Evolutionary conservation across 2,329 filamentous ascomycete species (phyloP).

Genomic region (Aspergillus transmontanensis): DNA sequence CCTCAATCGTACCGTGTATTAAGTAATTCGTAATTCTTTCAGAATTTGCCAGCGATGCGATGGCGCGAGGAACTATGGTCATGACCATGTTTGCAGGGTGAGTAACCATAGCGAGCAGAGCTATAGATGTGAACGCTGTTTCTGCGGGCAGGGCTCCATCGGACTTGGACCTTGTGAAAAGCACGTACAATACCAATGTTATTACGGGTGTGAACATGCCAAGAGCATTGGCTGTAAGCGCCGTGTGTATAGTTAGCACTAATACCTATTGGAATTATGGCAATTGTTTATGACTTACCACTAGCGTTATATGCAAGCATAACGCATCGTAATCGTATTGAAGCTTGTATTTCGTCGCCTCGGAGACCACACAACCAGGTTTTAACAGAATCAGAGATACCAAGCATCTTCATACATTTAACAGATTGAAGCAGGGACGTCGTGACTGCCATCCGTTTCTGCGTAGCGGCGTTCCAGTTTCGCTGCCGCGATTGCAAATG

Average conservation of each 20-base stretch:
- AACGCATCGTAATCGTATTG: background rate
- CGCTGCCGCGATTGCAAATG: background rate
- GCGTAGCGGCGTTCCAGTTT: background rate
- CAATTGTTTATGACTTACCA: background rate
- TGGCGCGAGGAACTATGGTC: background rate
- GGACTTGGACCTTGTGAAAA: background rate
- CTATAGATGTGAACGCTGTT: slow-evolving; percentile 3
- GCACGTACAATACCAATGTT: background rate
- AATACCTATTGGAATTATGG: background rate
- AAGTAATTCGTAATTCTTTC: background rate
- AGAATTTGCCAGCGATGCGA: background rate
- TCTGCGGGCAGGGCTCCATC: background rate
- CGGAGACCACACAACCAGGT: too few relatives aligned
- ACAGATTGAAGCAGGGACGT: background rate
- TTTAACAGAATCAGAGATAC: background rate
- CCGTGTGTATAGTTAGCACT: too few relatives aligned
- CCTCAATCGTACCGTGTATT: too few relatives aligned
- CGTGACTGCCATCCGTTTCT: background rate
- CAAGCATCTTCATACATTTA: slow-evolving; percentile 8
- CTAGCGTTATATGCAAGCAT: slow-evolving; percentile 3
- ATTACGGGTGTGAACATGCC: slow-evolving; percentile 2
- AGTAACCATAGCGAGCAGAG: slow-evolving; percentile 5
- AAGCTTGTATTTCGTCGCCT: too few relatives aligned
- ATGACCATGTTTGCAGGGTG: slow-evolving; percentile 9
- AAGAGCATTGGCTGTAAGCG: background rate